Evolutionary conservation across 768 basidiomycete species (phyloP), one percentile per base, ranked within the genome.

Genomic region (Auriscalpium vulgare): DNA sequence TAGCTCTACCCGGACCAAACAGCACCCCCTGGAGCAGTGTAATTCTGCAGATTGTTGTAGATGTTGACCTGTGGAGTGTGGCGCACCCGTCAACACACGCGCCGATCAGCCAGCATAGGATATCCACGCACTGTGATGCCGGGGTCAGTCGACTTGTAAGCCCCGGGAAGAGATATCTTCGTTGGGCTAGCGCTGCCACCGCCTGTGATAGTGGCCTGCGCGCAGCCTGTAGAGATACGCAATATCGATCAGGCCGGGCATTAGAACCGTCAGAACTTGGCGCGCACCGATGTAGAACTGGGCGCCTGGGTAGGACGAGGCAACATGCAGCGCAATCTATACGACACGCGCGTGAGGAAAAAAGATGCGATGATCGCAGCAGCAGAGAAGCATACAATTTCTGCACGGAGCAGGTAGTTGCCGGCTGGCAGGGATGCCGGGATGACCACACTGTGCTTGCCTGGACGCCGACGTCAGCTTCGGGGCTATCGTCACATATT

Each of bases 11-110:
- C 66, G 21, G 65, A 64, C 67, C 68, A 65, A 37, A 67, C 65
- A 34, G 67, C 47, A 6, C 66, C 66, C 40, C 68, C 67, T 10
- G 68, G 68, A 48, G 65, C 65, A 17, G 76, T 78, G 68, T 80
- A 80, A 63, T 69, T 78, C 62, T 79, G 74, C 44, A 78, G 72
- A 66, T 80, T 79, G 71, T 79, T 79, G 71, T 79, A 79, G 60
- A 79, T 79, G 71, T 80, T 78, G 63, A 77, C 66, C 72, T 74
- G 36, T 8, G 53, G 10, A 44, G 8, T 34, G 21, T 37, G 17
- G 14, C 7, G 36, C 4, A 21, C 9, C 19, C n/a, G 23, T 46
- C 9, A 13, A 21, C 10, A 17, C 13, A 4, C 8, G 19, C 16
- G 53, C 36, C 14, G 21, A 17, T 23, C 3, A 9, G 47, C 35